Conservation (phyloP, 1,284 basidiomycete species). For the Sporisorium reilianum region DNA sequence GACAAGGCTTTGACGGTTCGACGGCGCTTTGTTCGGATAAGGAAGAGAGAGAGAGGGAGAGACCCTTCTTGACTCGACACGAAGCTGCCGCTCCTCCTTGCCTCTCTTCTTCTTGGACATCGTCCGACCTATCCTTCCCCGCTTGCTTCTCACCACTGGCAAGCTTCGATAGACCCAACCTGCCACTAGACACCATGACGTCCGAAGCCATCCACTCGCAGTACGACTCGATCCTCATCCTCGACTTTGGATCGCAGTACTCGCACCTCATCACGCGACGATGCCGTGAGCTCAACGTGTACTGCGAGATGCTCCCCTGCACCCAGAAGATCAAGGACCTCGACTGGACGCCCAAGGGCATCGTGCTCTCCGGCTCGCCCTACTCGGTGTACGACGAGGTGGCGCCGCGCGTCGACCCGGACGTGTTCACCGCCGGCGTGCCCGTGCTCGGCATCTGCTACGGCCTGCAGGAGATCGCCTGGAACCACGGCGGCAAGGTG, state of each 20-base stretch:
- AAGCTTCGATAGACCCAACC: too few species aligned
- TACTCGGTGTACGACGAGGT: constrained; percentile 96
- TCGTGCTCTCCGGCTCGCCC: constrained; percentile 97
- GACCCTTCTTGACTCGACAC: constrained; percentile 4
- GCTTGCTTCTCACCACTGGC: not conserved
- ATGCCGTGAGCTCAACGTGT: constrained; percentile 97
- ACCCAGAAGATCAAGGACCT: constrained; percentile 91
- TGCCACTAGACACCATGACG: constrained; percentile 41
- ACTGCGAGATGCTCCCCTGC: constrained; percentile 98
- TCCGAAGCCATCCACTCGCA: constrained; percentile 83
- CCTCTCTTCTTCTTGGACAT: constrained; percentile 45
- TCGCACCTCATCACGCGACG: constrained; percentile 97
- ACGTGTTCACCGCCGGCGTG: constrained; percentile 89
- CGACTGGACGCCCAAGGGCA: constrained; percentile 94
- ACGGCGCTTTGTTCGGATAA: constrained; percentile 3
- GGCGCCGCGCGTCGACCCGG: constrained; percentile 93
- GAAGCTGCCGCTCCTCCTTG: not conserved
- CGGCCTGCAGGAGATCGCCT: constrained; percentile 98
- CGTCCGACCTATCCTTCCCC: constrained; percentile 31
- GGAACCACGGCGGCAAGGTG: constrained; percentile 87
- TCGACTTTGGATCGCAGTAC: constrained; percentile 99
- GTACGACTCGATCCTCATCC: constrained; percentile 95
- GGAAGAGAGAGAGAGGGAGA: not conserved
- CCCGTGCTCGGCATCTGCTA: constrained; percentile 98
- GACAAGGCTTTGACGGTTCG: not conserved